Evolutionary conservation across 768 basidiomycete species (phyloP), one percentile per base, ranked within the genome.

Genomic region (Pulveroboletus sp.): DNA sequence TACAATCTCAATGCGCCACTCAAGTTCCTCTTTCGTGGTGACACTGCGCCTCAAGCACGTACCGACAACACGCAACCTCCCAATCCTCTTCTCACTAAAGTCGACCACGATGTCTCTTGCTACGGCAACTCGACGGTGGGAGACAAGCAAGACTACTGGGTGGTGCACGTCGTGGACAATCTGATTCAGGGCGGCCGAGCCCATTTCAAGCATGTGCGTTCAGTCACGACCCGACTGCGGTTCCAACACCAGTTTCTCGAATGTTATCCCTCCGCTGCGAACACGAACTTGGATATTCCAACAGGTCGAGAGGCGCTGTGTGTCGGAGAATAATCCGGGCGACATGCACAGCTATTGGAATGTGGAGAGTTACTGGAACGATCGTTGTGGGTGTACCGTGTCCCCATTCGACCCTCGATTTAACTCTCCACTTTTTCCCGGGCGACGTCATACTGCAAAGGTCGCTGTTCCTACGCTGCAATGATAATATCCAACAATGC

Each of bases 401-500:
- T 38, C 30, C 8, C 45, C 48, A 4, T 14, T 54, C 13, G 49
- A 22, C 7, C 24, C 7, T 27, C 8, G 23, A 30, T 10, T 32
- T 59, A 27, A 59, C 29, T 5, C 13, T 26, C 3, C 14, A 6
- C 23, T 19, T 23, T 31, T 26, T 93, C 11, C 60, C 81, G 4
- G 95, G 89, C 2, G 76, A 95, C 34, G 77, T 79, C 51, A 93
- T 89, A 62, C 80, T 84, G 49, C 96, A 95, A 72, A 77, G 73
- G 32, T 95, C 95, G 2, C 87, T 95, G 0, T 99, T 99, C 79
- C 71, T 95, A 39, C 85, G 89, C 44, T 22, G 96, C 94, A 8
- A 99, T 99, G 96, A 93, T 94, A 91, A 96, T 95, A 0, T 97
- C 96, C 5, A 99, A 99, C 74, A 99, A 99, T 63, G 95, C 96